A percentile compares a stretch with the other conserved stretches of the same genome.
These are phyloP conservation scores for Erodium chrysanthum DNA, from an alignment of 441 rosid species.

Conservation along the genomic window DNA sequence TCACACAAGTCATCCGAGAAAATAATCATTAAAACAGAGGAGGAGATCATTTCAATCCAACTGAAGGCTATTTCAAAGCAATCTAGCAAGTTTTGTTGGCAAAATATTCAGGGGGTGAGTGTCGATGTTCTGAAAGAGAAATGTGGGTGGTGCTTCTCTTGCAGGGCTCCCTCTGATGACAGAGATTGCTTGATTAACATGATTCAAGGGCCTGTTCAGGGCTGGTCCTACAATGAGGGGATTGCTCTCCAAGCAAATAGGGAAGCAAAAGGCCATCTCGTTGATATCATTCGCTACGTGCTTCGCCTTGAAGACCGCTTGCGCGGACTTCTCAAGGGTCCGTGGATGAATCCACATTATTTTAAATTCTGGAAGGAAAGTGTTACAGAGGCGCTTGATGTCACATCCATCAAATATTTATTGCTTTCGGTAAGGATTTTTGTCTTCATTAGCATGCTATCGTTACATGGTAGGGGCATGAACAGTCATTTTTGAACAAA, in stretches of 20 bases:
- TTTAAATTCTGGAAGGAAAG: slow-evolving; percentile 52
- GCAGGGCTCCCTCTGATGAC: slow-evolving; percentile 48
- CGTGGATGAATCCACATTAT: slow-evolving; percentile 72
- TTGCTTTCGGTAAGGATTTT: slow-evolving; percentile 47
- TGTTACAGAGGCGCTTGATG: slow-evolving; percentile 41
- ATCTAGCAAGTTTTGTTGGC: slow-evolving; percentile 52
- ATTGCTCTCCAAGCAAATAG: slow-evolving; percentile 28
- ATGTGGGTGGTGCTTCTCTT: slow-evolving; percentile 95
- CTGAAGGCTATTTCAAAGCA: slow-evolving; percentile 65
- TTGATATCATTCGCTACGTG: slow-evolving; percentile 40
- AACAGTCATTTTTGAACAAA: no score
- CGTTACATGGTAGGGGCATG: no score
- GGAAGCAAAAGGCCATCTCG: slow-evolving; percentile 42
- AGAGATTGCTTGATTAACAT: slow-evolving; percentile 61
- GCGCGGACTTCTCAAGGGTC: slow-evolving; percentile 79
- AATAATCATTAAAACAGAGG: slow-evolving; percentile 38
- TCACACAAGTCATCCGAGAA: slow-evolving; percentile 37
- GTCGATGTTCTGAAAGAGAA: slow-evolving; percentile 50
- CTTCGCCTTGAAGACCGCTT: slow-evolving; percentile 60
- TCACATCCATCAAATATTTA: slow-evolving; percentile 40
- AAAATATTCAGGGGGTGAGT: slow-evolving; percentile 31
- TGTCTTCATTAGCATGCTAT: no score
- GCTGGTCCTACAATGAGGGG: slow-evolving; percentile 36
- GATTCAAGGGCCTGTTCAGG: slow-evolving; percentile 35
- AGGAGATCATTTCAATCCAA: slow-evolving; percentile 58